Evolutionary conservation across 169 alveolate genomes (phyloP).

Genomic region (Plasmodium malariae): DNA sequence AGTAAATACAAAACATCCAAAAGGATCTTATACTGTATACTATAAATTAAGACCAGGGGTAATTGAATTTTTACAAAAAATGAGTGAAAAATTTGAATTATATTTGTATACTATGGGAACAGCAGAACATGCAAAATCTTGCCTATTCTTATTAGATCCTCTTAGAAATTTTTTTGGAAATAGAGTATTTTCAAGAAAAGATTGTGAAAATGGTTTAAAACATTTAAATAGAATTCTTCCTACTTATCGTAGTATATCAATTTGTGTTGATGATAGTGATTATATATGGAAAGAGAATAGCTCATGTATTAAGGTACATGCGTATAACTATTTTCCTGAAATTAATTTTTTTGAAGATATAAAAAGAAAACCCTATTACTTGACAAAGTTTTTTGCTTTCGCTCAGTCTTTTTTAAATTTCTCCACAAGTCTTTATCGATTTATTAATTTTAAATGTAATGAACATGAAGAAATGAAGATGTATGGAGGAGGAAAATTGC

Average conservation of each 20-base stretch:
- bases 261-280: slow-evolving; percentile 70
- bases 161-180: slow-evolving; percentile 76
- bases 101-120: slow-evolving; percentile 91
- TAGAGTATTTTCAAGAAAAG: slow-evolving; percentile 83
- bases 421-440: slow-evolving; percentile 36
- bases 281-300: slow-evolving; percentile 68
- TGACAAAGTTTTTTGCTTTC: slow-evolving; percentile 68
- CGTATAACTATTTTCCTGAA: slow-evolving; percentile 62
- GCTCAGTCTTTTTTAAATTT: slow-evolving; percentile 64
- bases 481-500: background rate
- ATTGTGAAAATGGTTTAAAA: slow-evolving; percentile 59
- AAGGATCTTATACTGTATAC: slow-evolving; percentile 77
- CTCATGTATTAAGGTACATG: slow-evolving; percentile 69
- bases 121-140: slow-evolving; percentile 86
- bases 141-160: slow-evolving; percentile 87
- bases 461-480: slow-evolving; percentile 43
- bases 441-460: slow-evolving; percentile 67
- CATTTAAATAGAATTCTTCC: slow-evolving; percentile 57
- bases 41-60: slow-evolving; percentile 91
- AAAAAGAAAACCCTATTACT: slow-evolving; percentile 48
- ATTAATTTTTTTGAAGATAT: slow-evolving; percentile 66
- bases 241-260: slow-evolving; percentile 62
- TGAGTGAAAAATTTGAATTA: slow-evolving; percentile 80
- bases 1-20: slow-evolving; percentile 77
- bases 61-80: slow-evolving; percentile 79